Base-by-base conservation (phyloP, 2,329 filamentous ascomycete species). In the Colletotrichum godetiae region DNA sequence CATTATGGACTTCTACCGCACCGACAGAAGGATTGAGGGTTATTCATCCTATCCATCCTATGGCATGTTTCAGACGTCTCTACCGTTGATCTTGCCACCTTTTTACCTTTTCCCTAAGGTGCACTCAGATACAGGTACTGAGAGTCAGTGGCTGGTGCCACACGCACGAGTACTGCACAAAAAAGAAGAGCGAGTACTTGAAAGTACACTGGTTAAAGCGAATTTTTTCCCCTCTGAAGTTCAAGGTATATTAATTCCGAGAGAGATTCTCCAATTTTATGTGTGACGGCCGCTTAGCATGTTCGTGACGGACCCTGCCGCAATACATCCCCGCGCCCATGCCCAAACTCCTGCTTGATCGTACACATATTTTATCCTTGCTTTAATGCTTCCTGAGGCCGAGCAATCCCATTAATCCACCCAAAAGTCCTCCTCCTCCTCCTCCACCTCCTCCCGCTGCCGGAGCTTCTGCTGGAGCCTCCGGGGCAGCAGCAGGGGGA, bases 291-390 rank as follows among this genome's bases (percentile, higher is more conserved):
- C 31, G 29, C 52, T 57, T 13, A 53, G 58, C 31, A 52, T 22
- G 8, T 24, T 58, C 31, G 5, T 56, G 19, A 65, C 70, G 70
- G 70, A 70, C 70, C 70, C 70, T 65, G 70, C 70, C 70, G 67
- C 46, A 35, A 24, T 73, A 49, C 57, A 56, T 33, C 60, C 19
- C 19, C 64, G 46, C 52, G 65, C 53, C 66, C 27, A 55, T 57
- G 35, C 19, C 52, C 35, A 24, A 65, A 65, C 57, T 56, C 46
- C 49, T 19, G 55, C 33, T 57, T 52, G 3, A 61, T 65, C 55
- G 22, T 61, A 35, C 46, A 57, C 31, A 1, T n/a, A 19, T 56
- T 8, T 53, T 46, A 52, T 37, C 6, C 7, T 7, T 55, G 24
- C 3, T 64, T 35, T 8, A 59, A n/a, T 56, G 52, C 55, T 55